phyloP scores from a whole-genome alignment of 176 grass and related monocot species.

The Alopecurus myosuroides region DNA sequence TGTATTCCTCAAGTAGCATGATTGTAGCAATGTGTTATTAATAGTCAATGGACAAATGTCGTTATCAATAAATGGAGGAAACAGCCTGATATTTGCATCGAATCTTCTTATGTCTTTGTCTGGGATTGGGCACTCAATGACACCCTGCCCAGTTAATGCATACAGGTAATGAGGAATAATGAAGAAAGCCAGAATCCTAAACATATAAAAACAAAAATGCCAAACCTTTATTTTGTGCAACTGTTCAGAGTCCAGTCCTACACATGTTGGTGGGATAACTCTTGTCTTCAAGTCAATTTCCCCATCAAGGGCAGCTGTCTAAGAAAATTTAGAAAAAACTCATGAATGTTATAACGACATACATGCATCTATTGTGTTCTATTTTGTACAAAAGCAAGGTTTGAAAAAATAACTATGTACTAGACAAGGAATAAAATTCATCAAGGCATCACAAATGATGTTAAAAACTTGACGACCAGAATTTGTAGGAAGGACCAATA shows the following conservation, averaged over 20 bases:
- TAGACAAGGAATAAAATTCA: neutral
- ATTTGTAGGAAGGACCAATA: neutral
- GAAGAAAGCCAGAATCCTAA: constrained; percentile 9
- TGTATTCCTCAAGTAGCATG: constrained; percentile 96
- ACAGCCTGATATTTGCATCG: constrained; percentile 91
- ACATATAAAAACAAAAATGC: constrained; percentile 9
- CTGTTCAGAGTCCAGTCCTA: constrained; percentile 75
- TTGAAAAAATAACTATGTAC: neutral
- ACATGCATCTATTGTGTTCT: neutral
- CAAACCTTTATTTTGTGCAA: constrained; percentile 90
- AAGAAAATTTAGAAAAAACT: constrained; percentile 36
- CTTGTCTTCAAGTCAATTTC: constrained; percentile 96
- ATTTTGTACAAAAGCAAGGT: neutral
- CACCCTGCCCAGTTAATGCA: constrained; percentile 63
- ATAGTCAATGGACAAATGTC: constrained; percentile 82
- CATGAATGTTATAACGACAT: constrained; percentile 20
- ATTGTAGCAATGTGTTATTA: constrained; percentile 92
- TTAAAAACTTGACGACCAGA: neutral
- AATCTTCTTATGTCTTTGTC: constrained; percentile 99
- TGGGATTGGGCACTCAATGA: constrained; percentile 82
- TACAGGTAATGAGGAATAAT: constrained; percentile 24
- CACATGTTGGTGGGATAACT: constrained; percentile 60
- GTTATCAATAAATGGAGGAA: constrained; percentile 98
- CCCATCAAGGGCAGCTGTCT: constrained; percentile 97
- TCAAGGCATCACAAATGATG: constrained; percentile 5